Conservation (phyloP, 2,329 filamentous ascomycete genomes). For the Aspergillus fumigatiaffinis region DNA sequence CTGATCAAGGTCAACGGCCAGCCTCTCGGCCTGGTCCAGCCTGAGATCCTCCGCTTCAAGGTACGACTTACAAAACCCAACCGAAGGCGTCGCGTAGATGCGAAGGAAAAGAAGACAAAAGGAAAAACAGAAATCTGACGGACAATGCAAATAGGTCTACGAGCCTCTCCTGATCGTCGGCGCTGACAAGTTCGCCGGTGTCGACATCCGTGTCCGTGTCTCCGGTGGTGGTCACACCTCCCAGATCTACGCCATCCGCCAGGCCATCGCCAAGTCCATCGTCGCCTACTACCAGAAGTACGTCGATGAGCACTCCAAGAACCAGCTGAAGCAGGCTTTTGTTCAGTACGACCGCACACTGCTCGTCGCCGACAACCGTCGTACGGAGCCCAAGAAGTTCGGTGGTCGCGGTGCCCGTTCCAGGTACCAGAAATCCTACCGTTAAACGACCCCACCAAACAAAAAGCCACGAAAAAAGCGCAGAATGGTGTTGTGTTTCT, state of each 20-base stretch:
- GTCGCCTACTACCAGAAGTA: conserved; percentile 99
- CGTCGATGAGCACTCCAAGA: conserved; percentile 99
- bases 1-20: conserved; percentile 99
- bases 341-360: conserved; percentile 95
- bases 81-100: background rate
- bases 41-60: conserved; percentile 98
- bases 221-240: conserved; percentile 96
- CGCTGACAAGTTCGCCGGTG: conserved; percentile 91
- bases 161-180: conserved; percentile 96
- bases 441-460: conserved; percentile 57
- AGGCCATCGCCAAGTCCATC: conserved; percentile 97
- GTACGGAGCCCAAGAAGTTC: conserved; percentile 97
- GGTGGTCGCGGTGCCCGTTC: conserved; percentile 81
- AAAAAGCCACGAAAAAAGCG: conserved; percentile 8
- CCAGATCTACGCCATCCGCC: conserved; percentile 96
- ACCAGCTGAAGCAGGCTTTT: conserved; percentile 95
- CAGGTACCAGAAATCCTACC: conserved; percentile 99
- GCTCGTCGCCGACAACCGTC: conserved; percentile 97
- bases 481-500: conserved; percentile 11
- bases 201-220: conserved; percentile 97
- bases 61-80: conserved; percentile 42
- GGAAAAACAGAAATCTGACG: conserved; percentile 5
- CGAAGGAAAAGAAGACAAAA: conserved; percentile 2
- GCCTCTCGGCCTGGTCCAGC: conserved; percentile 89
- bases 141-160: conserved; percentile 65